Conservation (phyloP, 257 asterid genomes). For the Petunia axillaris region DNA sequence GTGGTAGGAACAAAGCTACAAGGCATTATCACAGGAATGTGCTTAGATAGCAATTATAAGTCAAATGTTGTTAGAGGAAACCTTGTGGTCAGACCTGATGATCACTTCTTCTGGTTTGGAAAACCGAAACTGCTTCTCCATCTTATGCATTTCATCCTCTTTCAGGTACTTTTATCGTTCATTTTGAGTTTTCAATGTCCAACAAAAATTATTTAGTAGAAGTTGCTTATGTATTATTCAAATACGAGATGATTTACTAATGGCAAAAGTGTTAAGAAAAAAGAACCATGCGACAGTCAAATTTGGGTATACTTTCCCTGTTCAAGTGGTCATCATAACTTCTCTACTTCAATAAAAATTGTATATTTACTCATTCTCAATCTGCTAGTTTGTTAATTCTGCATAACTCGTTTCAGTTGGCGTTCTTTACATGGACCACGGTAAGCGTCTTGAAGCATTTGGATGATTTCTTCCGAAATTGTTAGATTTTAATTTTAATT, state of each 20-base stretch:
- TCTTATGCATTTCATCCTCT: slow-evolving; percentile 70
- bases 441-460: slow-evolving; percentile 40
- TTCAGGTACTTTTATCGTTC: slow-evolving; percentile 53
- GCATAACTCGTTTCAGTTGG: slow-evolving; percentile 82
- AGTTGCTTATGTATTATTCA: too few relatives aligned
- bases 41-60: slow-evolving; percentile 57
- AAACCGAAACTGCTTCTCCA: slow-evolving; percentile 68
- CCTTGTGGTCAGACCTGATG: slow-evolving; percentile 65
- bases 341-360: not conserved
- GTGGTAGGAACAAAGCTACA: slow-evolving; percentile 75
- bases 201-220: too few relatives aligned
- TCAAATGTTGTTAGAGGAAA: slow-evolving; percentile 61
- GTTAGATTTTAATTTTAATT: too few relatives aligned
- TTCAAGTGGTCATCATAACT: not conserved
- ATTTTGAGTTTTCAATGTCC: too few relatives aligned
- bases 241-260: too few relatives aligned
- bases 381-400: not conserved
- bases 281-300: too few relatives aligned
- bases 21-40: slow-evolving; percentile 71
- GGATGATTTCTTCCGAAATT: too few relatives aligned
- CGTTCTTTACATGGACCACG: slow-evolving; percentile 79
- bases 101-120: slow-evolving; percentile 72
- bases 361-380: not conserved
- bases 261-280: too few relatives aligned
- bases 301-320: too few relatives aligned